Percentiles rank a stretch among this genome's conserved stretches.
Conservation (phyloP, 768 basidiomycete genomes). For the Lactarius sp. region DNA sequence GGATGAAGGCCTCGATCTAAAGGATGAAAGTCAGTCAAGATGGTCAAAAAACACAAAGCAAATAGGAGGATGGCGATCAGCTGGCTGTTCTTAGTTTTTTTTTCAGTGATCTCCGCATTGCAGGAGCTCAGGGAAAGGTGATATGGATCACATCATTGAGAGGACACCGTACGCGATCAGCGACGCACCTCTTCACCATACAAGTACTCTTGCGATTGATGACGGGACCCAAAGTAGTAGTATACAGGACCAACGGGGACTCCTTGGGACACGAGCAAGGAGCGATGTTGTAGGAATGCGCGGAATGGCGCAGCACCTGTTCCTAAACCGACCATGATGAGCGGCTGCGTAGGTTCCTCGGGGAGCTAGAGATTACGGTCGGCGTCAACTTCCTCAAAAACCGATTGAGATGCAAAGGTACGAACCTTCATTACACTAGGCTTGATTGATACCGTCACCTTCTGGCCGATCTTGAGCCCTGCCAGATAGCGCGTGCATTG, state of each 20-base stretch:
- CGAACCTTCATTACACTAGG: constrained; percentile 98
- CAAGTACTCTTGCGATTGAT: constrained; percentile 92
- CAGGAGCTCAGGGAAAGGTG: constrained; percentile 14
- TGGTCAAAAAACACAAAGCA: not conserved
- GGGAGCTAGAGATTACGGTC: constrained; percentile 54
- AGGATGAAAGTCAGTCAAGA: constrained; percentile 1
- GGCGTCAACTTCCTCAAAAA: constrained; percentile 10
- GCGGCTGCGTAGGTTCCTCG: constrained; percentile 74
- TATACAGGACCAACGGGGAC: constrained; percentile 85
- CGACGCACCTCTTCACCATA: constrained; percentile 71
- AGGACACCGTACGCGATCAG: not conserved
- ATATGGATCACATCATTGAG: constrained; percentile 23
- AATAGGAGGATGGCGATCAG: constrained; percentile 10
- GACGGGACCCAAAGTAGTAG: constrained; percentile 98
- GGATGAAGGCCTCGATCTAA: constrained; percentile 83
- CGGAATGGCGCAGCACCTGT: constrained; percentile 99
- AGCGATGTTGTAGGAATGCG: constrained; percentile 95
- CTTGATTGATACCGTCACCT: constrained; percentile 96
- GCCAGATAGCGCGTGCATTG: constrained; percentile 97
- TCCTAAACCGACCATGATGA: constrained; percentile 98
- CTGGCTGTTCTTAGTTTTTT: constrained; percentile 26
- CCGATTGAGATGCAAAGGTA: constrained; percentile 8
- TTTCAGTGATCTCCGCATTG: constrained; percentile 23
- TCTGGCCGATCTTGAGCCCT: constrained; percentile 74
- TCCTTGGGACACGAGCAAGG: constrained; percentile 70